Base-by-base conservation (phyloP, 352 stramenopile species). In the Pythium phragmiticola region DNA sequence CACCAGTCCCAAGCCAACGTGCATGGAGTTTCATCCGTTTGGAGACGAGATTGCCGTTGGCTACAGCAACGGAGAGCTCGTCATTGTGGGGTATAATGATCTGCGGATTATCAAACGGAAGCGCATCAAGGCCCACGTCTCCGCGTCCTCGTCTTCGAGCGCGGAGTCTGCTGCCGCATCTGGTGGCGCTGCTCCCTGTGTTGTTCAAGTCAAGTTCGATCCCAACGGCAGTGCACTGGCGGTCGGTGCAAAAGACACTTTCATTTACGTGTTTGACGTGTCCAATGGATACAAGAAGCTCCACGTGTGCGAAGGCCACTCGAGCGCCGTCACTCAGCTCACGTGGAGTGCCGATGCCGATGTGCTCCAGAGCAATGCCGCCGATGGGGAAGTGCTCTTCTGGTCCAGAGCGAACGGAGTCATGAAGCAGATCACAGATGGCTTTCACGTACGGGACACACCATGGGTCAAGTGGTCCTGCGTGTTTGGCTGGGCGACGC, bases 331-430 rank as follows among this genome's bases (percentile, higher is more conserved):
- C 42, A 77, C 74, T 2, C 81, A 95, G 63, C 73, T 98, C 39
- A 95, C 97, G 37, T 98, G 95, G 76, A 96, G 77, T 45, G 70
- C 41, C 9, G 87, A 96, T 13, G 75, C 78, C 4, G 80, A 85
- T 34, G 87, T 95, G 30, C 47, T 98, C 3, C 78, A 89, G 49
- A 92, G 74, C 55, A 98, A 96, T 57, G 75, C 82, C 14, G 69
- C 73, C 7, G 80, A 91, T 54, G 77, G 82, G 7, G 82, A 91
- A 36, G 72, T 89, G 41, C 52, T 89, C 9, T 75, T 85, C 54
- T 91, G 82, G 82, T 65, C 75, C 13, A 33, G 82, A 16, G 65
- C 64, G 0, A 75, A 71, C 30, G 69, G 68, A 21, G 42, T 62
- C 33, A 71, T 72, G 19, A 89, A 88, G 57, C 80, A 89, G 54